Percentiles rank a stretch among this genome's conserved stretches.
These are phyloP conservation scores for Helotiales sp. DNA, from an alignment of 2,329 filamentous ascomycete species.

Conservation along the genomic window DNA sequence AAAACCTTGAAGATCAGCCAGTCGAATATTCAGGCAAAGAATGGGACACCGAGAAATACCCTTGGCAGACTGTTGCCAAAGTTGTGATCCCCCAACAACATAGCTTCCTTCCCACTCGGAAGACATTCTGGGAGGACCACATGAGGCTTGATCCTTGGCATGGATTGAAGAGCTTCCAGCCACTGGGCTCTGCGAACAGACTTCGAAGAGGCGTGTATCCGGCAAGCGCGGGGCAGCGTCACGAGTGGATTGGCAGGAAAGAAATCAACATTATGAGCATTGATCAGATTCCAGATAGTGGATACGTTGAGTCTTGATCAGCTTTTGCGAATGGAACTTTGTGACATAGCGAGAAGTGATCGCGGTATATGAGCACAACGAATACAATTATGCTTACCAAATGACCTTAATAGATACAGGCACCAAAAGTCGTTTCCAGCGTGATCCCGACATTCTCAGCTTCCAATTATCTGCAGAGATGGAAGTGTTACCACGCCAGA, in stretches of 20 bases:
- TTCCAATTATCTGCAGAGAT: no score
- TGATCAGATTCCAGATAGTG: constrained; percentile 38
- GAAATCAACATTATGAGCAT: constrained; percentile 39
- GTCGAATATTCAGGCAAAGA: constrained; percentile 44
- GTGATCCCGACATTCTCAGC: no score
- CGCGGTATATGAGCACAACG: no score
- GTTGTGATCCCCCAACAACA: constrained; percentile 43
- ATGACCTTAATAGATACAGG: no score
- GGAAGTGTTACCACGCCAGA: no score
- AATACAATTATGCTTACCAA: no score
- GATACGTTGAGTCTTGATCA: constrained; percentile 11
- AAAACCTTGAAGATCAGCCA: constrained; percentile 46
- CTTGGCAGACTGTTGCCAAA: constrained; percentile 46
- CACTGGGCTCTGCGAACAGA: constrained; percentile 41
- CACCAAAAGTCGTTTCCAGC: no score
- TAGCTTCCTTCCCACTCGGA: constrained; percentile 40
- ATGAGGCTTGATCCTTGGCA: constrained; percentile 44
- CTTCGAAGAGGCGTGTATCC: constrained; percentile 41
- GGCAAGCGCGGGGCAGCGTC: constrained; percentile 37
- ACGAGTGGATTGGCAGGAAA: constrained; percentile 40
- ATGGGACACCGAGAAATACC: constrained; percentile 48
- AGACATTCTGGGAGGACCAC: constrained; percentile 45
- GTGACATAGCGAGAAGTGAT: no score
- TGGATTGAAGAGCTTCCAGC: constrained; percentile 42
- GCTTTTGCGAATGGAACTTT: not conserved